phyloP scores from a whole-genome alignment of 768 basidiomycete genomes.

The Tephrocybe sp. region DNA sequence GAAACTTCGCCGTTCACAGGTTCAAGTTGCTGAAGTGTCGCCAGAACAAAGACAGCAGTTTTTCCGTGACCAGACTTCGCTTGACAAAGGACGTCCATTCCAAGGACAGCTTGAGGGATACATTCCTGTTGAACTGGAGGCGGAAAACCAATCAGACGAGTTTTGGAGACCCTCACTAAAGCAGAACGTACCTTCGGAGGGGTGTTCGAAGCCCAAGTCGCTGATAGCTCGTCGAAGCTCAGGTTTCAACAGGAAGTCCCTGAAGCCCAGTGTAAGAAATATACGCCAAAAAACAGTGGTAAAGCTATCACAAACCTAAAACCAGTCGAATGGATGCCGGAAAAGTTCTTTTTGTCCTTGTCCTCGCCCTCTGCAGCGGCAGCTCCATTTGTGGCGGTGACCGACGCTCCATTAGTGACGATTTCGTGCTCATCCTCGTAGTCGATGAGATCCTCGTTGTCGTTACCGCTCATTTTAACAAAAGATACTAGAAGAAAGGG shows the following conservation, averaged over 20 bases:
- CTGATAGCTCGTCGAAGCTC: slow-evolving; percentile 96
- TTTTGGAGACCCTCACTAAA: neutral
- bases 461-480: slow-evolving; percentile 69
- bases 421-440: slow-evolving; percentile 91
- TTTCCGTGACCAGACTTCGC: slow-evolving; percentile 99
- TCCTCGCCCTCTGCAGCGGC: slow-evolving; percentile 51
- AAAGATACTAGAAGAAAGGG: slow-evolving; percentile 25
- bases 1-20: slow-evolving; percentile 98
- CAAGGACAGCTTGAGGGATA: slow-evolving; percentile 98
- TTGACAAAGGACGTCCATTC: slow-evolving; percentile 99
- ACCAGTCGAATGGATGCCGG: slow-evolving; percentile 99
- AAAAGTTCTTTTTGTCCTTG: slow-evolving; percentile 97
- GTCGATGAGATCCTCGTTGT: slow-evolving; percentile 91
- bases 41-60: slow-evolving; percentile 98
- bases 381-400: slow-evolving; percentile 46
- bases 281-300: slow-evolving; percentile 6
- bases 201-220: slow-evolving; percentile 99
- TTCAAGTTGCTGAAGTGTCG: slow-evolving; percentile 96
- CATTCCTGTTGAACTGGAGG: slow-evolving; percentile 96
- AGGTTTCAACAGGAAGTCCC: slow-evolving; percentile 97
- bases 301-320: slow-evolving; percentile 67
- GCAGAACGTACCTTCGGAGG: slow-evolving; percentile 84
- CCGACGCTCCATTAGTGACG: slow-evolving; percentile 54
- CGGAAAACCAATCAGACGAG: neutral
- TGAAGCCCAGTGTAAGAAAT: slow-evolving; percentile 28